Evolutionary conservation across 495 filamentous ascomycete species (phyloP).

Genomic region (Penicillium turbatum): DNA sequence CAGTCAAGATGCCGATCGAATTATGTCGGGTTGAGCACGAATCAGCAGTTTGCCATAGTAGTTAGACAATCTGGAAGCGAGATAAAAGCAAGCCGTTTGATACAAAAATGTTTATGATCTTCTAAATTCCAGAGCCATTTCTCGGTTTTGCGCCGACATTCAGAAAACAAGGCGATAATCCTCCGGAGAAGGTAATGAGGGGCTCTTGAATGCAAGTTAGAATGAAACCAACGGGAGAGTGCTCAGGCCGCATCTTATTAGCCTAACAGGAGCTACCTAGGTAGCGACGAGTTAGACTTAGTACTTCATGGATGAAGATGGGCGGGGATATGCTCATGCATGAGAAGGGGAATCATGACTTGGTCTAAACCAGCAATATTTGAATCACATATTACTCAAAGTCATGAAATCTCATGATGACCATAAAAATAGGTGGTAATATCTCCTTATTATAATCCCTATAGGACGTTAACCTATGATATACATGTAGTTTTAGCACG

Average conservation of each 20-base stretch:
- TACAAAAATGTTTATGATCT: not conserved
- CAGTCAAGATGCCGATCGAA: constrained; percentile 12
- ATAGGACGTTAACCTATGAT: not conserved
- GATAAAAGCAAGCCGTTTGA: not conserved
- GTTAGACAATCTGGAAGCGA: not conserved
- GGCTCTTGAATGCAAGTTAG: constrained; percentile 7
- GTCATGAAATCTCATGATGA: not conserved
- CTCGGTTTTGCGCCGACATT: constrained; percentile 14
- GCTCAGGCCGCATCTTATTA: constrained; percentile 26
- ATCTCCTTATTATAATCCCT: too few species aligned
- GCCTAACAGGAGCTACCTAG: constrained; percentile 13
- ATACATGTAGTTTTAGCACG: not conserved
- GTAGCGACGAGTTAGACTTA: constrained; percentile 14
- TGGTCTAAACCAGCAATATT: not conserved
- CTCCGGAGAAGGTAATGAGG: constrained; percentile 13
- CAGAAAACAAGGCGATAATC: constrained; percentile 5
- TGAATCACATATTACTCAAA: not conserved
- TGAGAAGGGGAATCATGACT: not conserved
- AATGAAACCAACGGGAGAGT: constrained; percentile 5
- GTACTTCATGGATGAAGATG: constrained; percentile 10
- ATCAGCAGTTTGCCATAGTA: not conserved
- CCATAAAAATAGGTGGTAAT: not conserved
- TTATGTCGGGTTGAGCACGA: constrained; percentile 13
- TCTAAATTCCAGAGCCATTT: constrained; percentile 1
- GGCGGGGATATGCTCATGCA: constrained; percentile 4